phyloP scores from a whole-genome alignment of 306 rosid genomes.

The Fragaria iinumae region DNA sequence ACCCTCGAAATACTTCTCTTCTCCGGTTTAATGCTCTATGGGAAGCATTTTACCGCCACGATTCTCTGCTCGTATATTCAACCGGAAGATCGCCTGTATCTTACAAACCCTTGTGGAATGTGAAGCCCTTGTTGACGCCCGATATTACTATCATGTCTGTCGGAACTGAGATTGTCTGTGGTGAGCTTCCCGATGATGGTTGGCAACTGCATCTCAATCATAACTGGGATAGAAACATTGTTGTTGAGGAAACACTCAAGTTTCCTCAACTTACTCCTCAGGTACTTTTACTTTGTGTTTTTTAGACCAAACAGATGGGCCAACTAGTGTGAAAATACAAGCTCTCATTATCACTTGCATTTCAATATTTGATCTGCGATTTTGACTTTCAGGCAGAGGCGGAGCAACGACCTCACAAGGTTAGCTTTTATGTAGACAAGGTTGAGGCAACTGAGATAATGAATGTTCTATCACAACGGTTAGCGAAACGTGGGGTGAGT shows the following conservation, averaged over 20 bases:
- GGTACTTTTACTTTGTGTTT: conserved; percentile 27
- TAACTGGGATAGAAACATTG: conserved; percentile 65
- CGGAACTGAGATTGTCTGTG: conserved; percentile 80
- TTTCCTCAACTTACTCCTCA: conserved; percentile 68
- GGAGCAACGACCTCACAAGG: conserved; percentile 80
- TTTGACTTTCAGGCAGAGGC: conserved; percentile 56
- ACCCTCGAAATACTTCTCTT: conserved; percentile 50
- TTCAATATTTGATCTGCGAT: conserved; percentile 21
- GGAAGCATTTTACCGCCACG: conserved; percentile 75
- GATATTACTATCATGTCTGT: conserved; percentile 73
- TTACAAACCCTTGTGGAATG: conserved; percentile 44
- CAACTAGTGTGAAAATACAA: background rate
- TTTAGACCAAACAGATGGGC: background rate
- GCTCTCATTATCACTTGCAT: background rate
- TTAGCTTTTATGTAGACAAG: conserved; percentile 78
- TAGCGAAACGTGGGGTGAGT: conserved; percentile 67
- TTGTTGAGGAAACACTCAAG: conserved; percentile 63
- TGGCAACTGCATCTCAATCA: conserved; percentile 57
- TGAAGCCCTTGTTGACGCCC: conserved; percentile 74
- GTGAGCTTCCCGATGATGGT: conserved; percentile 53
- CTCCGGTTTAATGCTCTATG: conserved; percentile 74
- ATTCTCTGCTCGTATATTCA: conserved; percentile 82
- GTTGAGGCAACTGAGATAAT: conserved; percentile 45
- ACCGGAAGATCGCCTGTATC: conserved; percentile 77
- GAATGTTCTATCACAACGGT: conserved; percentile 42